These are phyloP conservation scores for Cadophora sp. DNA, from an alignment of 2,329 filamentous ascomycete species.

Conservation along the genomic window DNA sequence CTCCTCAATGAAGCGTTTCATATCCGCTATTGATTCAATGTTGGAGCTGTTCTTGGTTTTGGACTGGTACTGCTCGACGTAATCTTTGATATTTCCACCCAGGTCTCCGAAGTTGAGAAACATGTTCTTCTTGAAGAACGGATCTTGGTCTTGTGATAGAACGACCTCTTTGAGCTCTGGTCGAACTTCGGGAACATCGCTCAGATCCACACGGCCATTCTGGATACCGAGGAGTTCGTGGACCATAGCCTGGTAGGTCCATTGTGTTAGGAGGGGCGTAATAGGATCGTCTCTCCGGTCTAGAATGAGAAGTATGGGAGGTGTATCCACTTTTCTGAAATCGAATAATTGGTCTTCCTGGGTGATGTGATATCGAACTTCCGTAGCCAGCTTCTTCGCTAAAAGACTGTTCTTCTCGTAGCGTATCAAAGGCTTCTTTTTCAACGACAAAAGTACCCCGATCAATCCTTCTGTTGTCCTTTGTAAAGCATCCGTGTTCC, in stretches of 20 bases:
- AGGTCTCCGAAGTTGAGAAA: constrained; percentile 97
- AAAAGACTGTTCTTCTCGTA: constrained; percentile 91
- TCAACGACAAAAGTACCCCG: constrained; percentile 83
- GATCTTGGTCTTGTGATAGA: constrained; percentile 94
- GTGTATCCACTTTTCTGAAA: constrained; percentile 92
- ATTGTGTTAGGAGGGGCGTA: constrained; percentile 92
- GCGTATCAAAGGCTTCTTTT: constrained; percentile 95
- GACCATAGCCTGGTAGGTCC: constrained; percentile 99
- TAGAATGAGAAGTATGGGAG: constrained; percentile 87
- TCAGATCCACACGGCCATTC: constrained; percentile 92
- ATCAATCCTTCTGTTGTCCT: constrained; percentile 86
- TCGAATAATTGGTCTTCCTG: constrained; percentile 98
- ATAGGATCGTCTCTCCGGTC: constrained; percentile 95
- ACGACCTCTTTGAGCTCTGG: constrained; percentile 94
- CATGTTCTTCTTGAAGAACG: constrained; percentile 99
- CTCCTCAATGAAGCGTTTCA: constrained; percentile 99
- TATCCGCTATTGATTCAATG: constrained; percentile 95
- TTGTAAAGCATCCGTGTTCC: constrained; percentile 89
- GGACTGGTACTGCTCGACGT: constrained; percentile 96
- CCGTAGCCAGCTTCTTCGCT: constrained; percentile 90
- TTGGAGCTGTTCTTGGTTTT: constrained; percentile 97
- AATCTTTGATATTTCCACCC: constrained; percentile 96
- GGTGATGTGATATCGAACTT: constrained; percentile 90
- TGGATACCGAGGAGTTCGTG: constrained; percentile 93
- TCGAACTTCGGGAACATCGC: constrained; percentile 80